phyloP scores from a whole-genome alignment of 257 asterid genomes.

The Gardenia jasminoides region DNA sequence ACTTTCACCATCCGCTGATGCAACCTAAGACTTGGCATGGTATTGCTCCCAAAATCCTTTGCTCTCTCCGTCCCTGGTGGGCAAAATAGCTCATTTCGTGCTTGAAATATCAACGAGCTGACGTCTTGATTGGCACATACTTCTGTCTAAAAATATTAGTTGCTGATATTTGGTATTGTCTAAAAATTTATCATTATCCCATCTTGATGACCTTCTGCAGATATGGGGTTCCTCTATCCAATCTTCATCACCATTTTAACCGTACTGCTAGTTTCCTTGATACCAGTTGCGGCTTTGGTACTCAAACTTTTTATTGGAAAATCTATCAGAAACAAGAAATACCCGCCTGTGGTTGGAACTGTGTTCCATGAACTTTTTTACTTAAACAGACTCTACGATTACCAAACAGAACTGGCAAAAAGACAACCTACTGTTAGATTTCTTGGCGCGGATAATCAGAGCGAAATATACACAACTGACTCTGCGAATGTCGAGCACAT shows the following conservation, averaged over 20 bases:
- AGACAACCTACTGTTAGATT: constrained; percentile 43
- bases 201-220: neutral
- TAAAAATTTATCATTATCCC: neutral
- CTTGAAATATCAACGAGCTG: too few species aligned
- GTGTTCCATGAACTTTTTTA: constrained; percentile 58
- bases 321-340: constrained; percentile 39
- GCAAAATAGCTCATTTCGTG: neutral
- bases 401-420: constrained; percentile 40
- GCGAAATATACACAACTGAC: constrained; percentile 60
- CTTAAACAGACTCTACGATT: constrained; percentile 52
- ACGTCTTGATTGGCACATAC: neutral
- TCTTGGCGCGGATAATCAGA: constrained; percentile 47
- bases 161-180: too few species aligned
- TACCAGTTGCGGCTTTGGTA: constrained; percentile 18
- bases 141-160: neutral
- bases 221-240: constrained; percentile 35
- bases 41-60: too few species aligned
- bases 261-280: neutral
- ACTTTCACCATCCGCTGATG: neutral
- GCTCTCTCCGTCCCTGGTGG: neutral
- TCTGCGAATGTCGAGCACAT: constrained; percentile 51
- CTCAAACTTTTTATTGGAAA: constrained; percentile 42
- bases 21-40: neutral
- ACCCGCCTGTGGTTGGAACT: constrained; percentile 66
- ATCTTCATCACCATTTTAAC: neutral